Evolutionary conservation across 768 basidiomycete genomes (phyloP), one percentile per base, ranked within the genome.

Genomic region (Psilocybe cyanescens): DNA sequence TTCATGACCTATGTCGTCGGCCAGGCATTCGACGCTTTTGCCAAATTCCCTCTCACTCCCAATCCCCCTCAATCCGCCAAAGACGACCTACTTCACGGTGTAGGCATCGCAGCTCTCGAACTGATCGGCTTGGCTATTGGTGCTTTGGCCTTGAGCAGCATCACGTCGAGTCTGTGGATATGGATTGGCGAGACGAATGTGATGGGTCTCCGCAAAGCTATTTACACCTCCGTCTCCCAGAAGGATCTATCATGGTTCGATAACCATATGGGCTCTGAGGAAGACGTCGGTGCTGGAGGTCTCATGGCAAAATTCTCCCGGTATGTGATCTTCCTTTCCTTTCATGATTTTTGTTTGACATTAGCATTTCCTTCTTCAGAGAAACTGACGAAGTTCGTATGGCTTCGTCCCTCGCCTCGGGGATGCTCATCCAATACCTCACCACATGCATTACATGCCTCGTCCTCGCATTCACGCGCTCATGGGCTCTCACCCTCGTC

Each of bases 171-270:
- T 35, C 74, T 97, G 6, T 99, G 97, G 97, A 92, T 95, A 51
- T 86, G 87, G 78, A 86, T 89, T 6, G 95, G 94, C 5, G 97
- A 98, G 72, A 79, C 84, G 59, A 92, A 94, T 63, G 86, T 88
- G 6, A 78, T 88, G 68, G 81, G 82, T 7, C 75, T 97, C 16
- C 77, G 95, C 60, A 80, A 82, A 68, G 77, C 78, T 53, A 88
- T 95, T 4, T 97, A 92, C 70, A 68, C 71, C 2, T 83, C 87
- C 2, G 85, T 97, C 28, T 82, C 86, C 9, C 70, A 71, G 29
- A 89, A 89, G 68, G 87, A 88, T n/a, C 88, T 97, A 84, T 80
- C 82, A n/a, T 97, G 95, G 95, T 97, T 95, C 71, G 95, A 97
- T 74, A 75, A 83, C 41, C 88, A 91, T 58, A 88, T 90, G 83